Conservation (phyloP, 345 rosid genomes). For the Heritiera fomes region DNA sequence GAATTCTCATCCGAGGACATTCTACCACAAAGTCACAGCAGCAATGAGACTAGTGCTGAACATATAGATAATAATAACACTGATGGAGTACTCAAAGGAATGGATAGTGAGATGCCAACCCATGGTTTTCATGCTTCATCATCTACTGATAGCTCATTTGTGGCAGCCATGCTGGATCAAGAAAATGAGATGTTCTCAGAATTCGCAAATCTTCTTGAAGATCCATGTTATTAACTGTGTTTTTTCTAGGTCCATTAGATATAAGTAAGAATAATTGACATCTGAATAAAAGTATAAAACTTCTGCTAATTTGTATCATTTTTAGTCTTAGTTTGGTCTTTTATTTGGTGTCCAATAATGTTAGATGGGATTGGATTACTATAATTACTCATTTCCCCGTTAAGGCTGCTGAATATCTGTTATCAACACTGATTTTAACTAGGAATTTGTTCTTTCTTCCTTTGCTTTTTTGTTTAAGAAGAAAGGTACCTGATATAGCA, state of each 20-base stretch:
- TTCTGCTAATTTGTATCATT: neutral
- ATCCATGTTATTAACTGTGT: constrained; percentile 37
- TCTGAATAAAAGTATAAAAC: constrained; percentile 4
- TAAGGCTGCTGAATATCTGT: too few relatives aligned
- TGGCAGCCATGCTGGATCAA: constrained; percentile 62
- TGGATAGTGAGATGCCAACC: constrained; percentile 15
- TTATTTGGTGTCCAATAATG: neutral
- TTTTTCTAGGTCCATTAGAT: neutral
- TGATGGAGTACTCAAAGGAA: constrained; percentile 15
- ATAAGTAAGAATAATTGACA: neutral
- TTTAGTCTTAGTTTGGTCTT: neutral
- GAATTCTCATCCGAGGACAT: constrained; percentile 35
- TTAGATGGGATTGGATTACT: neutral
- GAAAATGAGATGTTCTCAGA: constrained; percentile 69
- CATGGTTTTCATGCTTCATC: constrained; percentile 29
- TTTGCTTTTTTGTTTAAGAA: too few relatives aligned
- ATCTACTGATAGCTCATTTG: constrained; percentile 46
- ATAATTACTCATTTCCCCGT: neutral
- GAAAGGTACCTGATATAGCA: too few relatives aligned
- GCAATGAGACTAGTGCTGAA: neutral
- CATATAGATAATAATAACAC: neutral
- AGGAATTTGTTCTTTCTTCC: too few relatives aligned
- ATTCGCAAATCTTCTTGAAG: constrained; percentile 65
- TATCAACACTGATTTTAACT: too few relatives aligned
- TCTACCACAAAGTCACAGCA: constrained; percentile 18